These are phyloP conservation scores for Termitomyces sp. DNA, from an alignment of 768 basidiomycete species.

Conservation along the genomic window DNA sequence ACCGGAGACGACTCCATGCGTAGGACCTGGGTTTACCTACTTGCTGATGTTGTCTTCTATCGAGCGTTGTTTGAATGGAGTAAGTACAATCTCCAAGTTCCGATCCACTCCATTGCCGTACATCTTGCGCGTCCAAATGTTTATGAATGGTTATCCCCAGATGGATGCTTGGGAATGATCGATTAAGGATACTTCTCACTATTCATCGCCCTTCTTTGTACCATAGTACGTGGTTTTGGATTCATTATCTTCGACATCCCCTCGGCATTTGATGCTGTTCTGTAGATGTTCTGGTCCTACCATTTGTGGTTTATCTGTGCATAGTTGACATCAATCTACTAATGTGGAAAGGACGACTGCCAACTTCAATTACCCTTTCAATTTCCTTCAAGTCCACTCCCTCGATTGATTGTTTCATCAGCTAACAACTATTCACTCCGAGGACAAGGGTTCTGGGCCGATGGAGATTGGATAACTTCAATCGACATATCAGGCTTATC, in stretches of 20 bases:
- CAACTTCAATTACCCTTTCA: neutral
- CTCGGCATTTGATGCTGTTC: neutral
- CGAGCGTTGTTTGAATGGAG: neutral
- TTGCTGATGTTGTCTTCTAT: neutral
- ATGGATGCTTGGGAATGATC: constrained; percentile 1
- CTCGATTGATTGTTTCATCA: neutral
- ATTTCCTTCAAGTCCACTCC: neutral
- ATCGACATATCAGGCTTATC: neutral
- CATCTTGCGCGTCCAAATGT: constrained; percentile 1
- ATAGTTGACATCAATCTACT: neutral
- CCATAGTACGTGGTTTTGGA: neutral
- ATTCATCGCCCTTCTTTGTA: neutral
- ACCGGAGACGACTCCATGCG: neutral
- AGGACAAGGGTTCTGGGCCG: constrained; percentile 6
- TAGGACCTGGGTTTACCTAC: neutral
- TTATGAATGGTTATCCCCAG: constrained; percentile 4
- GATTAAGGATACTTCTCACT: neutral
- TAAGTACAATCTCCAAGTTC: neutral
- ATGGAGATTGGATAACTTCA: neutral
- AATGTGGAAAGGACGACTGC: neutral
- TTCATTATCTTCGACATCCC: neutral
- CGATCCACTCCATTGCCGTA: constrained; percentile 6
- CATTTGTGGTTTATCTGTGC: neutral
- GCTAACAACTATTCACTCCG: neutral
- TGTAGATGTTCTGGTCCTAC: neutral